These are phyloP conservation scores for Stachybotrys elegans DNA, from an alignment of 2,329 filamentous ascomycete genomes.

Conservation along the genomic window DNA sequence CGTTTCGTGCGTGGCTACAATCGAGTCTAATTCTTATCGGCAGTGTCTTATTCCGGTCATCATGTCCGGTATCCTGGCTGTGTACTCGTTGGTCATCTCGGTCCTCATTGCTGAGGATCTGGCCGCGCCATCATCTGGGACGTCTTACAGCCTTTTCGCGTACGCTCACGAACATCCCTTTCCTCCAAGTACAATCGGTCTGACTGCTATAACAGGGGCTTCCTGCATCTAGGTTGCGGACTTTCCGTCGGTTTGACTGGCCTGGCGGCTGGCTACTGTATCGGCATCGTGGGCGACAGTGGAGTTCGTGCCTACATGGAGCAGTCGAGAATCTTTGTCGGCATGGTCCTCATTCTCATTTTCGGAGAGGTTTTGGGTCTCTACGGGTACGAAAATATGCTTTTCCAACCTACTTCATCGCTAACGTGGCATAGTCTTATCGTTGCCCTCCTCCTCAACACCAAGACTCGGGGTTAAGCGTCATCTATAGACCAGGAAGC, in stretches of 20 bases:
- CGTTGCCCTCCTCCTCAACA: slow-evolving; percentile 89
- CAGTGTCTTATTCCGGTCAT: slow-evolving; percentile 83
- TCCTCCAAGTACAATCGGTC: slow-evolving; percentile 2
- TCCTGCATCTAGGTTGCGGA: slow-evolving; percentile 89
- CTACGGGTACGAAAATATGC: slow-evolving; percentile 66
- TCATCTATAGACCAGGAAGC: slow-evolving; percentile 1
- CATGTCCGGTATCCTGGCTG: slow-evolving; percentile 99
- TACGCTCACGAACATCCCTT: slow-evolving; percentile 34
- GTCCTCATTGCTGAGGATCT: slow-evolving; percentile 94
- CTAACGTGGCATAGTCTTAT: slow-evolving; percentile 60
- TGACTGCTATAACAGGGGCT: slow-evolving; percentile 53
- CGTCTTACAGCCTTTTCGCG: slow-evolving; percentile 79
- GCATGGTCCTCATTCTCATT: slow-evolving; percentile 98
- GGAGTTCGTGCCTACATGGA: slow-evolving; percentile 95
- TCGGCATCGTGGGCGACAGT: slow-evolving; percentile 91
- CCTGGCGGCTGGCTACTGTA: slow-evolving; percentile 91
- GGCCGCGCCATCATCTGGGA: slow-evolving; percentile 58
- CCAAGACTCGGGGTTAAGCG: slow-evolving; percentile 62
- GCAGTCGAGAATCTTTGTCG: slow-evolving; percentile 92
- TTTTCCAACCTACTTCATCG: no score
- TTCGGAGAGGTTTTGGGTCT: slow-evolving; percentile 96
- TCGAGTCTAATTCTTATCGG: no score
- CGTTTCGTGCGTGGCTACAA: no score
- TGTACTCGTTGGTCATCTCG: slow-evolving; percentile 94
- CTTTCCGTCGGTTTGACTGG: slow-evolving; percentile 89